Evolutionary conservation across 495 filamentous ascomycete species (phyloP), one percentile per base, ranked within the genome.

Genomic region (Penicillium arizonense): DNA sequence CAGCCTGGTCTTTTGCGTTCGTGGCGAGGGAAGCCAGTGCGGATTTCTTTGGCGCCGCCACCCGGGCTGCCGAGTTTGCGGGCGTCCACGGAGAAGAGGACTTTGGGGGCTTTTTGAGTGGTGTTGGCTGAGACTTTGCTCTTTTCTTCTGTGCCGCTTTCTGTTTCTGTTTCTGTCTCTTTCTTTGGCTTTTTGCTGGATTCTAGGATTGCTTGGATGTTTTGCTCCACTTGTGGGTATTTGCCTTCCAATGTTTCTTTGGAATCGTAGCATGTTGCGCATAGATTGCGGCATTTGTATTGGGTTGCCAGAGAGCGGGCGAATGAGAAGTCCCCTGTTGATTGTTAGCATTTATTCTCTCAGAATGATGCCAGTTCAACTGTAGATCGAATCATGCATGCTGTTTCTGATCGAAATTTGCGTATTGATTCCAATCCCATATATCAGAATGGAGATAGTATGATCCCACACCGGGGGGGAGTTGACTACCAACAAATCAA

Each of bases 271-370:
- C 79, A 78, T 20, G 85, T 88, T 4, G 83, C 83, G 12, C 82
- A 80, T 6, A 95, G 63, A 56, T 82, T 72, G 52, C 70, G 76
- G 73, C 86, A 92, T 44, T 73, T 77, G 71, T 96, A 88, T 64
- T 88, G 80, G 26, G 77, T 73, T 51, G 87, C 77, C 12, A 97
- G 75, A 1, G 88, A 88, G 52, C 78, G 81, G 14, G 91, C 83
- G 68, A 96, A 97, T 49, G 89, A 93, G 65, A 98, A 91, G 65
- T 98, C 92, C 24, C 83, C 80, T 82, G 44, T 36, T 9, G 13
- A 5, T 28, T 48, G 43, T 71, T 56, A 62, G 59, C 4, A 8
- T 46, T 33, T 41, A 5, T 36, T 20, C 13, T 16, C 5, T 21
- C 8, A 9, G 9, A 4, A 16, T 37, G 6, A 28, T 26, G 7